These are phyloP conservation scores for Cicer chorassanicum DNA, from an alignment of 306 rosid species.

Conservation along the genomic window DNA sequence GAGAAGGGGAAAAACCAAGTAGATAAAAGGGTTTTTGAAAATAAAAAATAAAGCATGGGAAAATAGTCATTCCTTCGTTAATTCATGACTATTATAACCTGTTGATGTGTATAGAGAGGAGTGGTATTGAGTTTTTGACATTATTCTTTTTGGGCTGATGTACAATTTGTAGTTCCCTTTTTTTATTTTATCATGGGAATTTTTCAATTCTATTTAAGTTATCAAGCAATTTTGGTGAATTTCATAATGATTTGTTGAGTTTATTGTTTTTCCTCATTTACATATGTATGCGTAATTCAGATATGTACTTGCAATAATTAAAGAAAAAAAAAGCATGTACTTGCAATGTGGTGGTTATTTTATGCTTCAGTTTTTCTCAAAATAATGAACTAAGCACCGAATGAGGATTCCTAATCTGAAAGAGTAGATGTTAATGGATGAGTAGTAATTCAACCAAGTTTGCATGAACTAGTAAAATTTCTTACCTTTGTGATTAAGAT, in stretches of 20 bases:
- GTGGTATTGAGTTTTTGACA: background rate
- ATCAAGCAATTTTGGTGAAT: conserved; percentile 32
- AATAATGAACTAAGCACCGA: background rate
- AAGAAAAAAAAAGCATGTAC: background rate
- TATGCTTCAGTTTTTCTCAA: background rate
- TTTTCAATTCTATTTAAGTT: conserved; percentile 28
- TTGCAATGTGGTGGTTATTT: background rate
- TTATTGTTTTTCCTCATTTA: background rate
- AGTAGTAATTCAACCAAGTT: background rate
- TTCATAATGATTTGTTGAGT: background rate
- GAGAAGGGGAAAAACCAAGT: background rate
- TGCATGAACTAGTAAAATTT: too few relatives aligned
- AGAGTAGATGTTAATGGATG: background rate
- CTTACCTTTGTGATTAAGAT: too few relatives aligned
- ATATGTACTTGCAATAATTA: background rate
- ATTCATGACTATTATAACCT: background rate
- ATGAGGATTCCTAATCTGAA: background rate
- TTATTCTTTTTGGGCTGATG: background rate
- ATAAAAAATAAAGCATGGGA: background rate
- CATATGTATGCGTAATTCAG: background rate
- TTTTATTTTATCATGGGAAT: background rate
- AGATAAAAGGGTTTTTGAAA: background rate
- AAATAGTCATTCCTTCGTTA: background rate
- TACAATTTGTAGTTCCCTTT: background rate
- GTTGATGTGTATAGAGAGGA: background rate